These are phyloP conservation scores for Fragaria nilgerrensis DNA, from an alignment of 306 rosid genomes.

Conservation along the genomic window DNA sequence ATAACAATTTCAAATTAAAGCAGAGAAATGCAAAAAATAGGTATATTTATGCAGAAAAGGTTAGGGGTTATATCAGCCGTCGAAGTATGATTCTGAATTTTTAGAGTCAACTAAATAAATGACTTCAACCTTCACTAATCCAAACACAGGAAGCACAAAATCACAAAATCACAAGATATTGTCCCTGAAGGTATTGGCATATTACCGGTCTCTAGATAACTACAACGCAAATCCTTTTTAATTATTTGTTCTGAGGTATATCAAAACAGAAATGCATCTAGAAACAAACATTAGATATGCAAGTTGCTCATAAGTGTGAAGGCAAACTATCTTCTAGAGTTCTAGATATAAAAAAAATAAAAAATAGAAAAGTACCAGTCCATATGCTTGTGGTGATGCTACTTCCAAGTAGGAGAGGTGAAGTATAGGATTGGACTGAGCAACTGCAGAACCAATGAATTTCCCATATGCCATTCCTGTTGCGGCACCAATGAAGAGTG, in stretches of 20 bases:
- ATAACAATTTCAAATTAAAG: neutral
- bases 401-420: slow-evolving; percentile 77
- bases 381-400: slow-evolving; percentile 93
- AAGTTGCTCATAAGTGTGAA: slow-evolving; percentile 14
- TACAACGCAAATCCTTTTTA: slow-evolving; percentile 11
- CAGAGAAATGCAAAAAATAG: neutral
- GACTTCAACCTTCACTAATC: neutral
- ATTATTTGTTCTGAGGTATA: slow-evolving; percentile 23
- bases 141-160: slow-evolving; percentile 6
- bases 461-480: slow-evolving; percentile 95
- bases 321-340: slow-evolving; percentile 19
- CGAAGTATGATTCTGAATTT: neutral
- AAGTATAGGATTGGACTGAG: slow-evolving; percentile 51
- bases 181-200: slow-evolving; percentile 15
- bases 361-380: slow-evolving; percentile 66
- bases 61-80: neutral
- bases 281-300: slow-evolving; percentile 7
- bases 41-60: neutral
- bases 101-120: neutral
- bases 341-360: slow-evolving; percentile 21
- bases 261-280: slow-evolving; percentile 8
- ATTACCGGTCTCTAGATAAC: slow-evolving; percentile 10
- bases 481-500: slow-evolving; percentile 94
- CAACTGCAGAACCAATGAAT: slow-evolving; percentile 54
- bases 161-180: slow-evolving; percentile 15